Evolutionary conservation across 2,329 filamentous ascomycete genomes (phyloP).

Genomic region (Aspergillus intermedius): DNA sequence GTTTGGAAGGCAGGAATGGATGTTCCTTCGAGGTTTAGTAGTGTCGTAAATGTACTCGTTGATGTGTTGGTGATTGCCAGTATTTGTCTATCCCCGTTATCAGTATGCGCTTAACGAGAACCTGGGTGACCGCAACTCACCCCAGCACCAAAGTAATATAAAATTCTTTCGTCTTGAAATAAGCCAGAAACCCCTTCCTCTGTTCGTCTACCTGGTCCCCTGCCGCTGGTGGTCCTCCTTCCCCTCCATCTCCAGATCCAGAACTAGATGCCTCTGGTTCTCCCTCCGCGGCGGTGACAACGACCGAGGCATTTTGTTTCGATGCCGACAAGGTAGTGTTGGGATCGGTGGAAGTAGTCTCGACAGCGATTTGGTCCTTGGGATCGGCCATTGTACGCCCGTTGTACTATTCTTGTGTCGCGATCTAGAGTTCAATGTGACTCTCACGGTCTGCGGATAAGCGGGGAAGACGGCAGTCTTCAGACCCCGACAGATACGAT

Average conservation of each 20-base stretch:
- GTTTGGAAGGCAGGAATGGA: slow-evolving; percentile 93
- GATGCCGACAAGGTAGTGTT: slow-evolving; percentile 4
- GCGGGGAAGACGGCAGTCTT: no score
- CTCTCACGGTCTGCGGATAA: no score
- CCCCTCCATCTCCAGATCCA: not conserved
- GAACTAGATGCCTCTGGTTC: slow-evolving; percentile 9
- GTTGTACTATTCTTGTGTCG: no score
- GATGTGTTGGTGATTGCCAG: slow-evolving; percentile 84
- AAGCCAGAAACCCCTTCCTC: slow-evolving; percentile 55
- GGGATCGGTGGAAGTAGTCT: slow-evolving; percentile 11
- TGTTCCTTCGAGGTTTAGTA: slow-evolving; percentile 62
- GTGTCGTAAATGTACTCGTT: slow-evolving; percentile 81
- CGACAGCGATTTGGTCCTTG: slow-evolving; percentile 19
- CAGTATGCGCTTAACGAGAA: not conserved
- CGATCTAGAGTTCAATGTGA: no score
- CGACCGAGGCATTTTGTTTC: slow-evolving; percentile 13
- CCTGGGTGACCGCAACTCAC: slow-evolving; percentile 33
- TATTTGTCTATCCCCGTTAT: slow-evolving; percentile 53
- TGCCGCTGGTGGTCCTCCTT: slow-evolving; percentile 13
- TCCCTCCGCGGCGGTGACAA: slow-evolving; percentile 9
- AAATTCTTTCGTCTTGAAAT: slow-evolving; percentile 78
- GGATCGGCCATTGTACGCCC: slow-evolving; percentile 20
- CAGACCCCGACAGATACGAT: no score
- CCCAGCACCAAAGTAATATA: slow-evolving; percentile 76
- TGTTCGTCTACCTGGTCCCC: slow-evolving; percentile 35